Evolutionary conservation across 2,329 filamentous ascomycete genomes (phyloP).

Genomic region (Colletotrichum eleusines): DNA sequence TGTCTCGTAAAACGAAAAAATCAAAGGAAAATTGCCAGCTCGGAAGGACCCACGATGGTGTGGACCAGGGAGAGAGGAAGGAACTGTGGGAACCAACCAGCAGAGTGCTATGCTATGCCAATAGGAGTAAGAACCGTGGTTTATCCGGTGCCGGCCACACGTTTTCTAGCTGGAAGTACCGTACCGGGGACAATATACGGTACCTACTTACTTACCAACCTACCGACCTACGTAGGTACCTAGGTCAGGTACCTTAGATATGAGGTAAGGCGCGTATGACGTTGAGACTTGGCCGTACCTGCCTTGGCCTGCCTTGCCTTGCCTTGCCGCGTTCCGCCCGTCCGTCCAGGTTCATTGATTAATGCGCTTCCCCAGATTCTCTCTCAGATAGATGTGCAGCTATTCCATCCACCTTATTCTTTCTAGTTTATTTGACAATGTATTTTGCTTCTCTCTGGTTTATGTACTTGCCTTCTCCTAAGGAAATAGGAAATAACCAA

Average conservation of each 20-base stretch:
- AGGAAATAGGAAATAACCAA: neutral
- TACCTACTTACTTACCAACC: too few relatives aligned
- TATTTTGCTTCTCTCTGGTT: neutral
- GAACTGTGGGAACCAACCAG: constrained; percentile 24
- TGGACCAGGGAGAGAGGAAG: constrained; percentile 41
- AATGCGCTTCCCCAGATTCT: neutral
- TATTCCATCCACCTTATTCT: too few relatives aligned
- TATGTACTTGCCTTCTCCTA: too few relatives aligned
- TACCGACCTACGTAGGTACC: too few relatives aligned
- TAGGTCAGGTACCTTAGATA: neutral
- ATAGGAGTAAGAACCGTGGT: constrained; percentile 20
- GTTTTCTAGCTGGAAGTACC: constrained; percentile 28
- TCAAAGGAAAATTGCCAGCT: constrained; percentile 45
- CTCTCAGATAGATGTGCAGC: neutral
- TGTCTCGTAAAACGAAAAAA: constrained; percentile 44
- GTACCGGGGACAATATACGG: too few relatives aligned
- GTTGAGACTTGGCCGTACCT: constrained; percentile 21
- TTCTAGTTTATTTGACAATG: too few relatives aligned
- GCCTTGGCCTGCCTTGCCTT: too few relatives aligned
- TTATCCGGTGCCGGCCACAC: constrained; percentile 39
- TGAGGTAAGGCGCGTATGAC: constrained; percentile 32
- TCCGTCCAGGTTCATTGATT: neutral
- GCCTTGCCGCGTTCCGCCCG: neutral
- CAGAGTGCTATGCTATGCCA: constrained; percentile 19
- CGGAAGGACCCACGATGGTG: constrained; percentile 42